Percentiles rank a stretch among this genome's conserved stretches.
Conservation (phyloP, 2,329 filamentous ascomycete species). For the Fusarium tjaetaba region DNA sequence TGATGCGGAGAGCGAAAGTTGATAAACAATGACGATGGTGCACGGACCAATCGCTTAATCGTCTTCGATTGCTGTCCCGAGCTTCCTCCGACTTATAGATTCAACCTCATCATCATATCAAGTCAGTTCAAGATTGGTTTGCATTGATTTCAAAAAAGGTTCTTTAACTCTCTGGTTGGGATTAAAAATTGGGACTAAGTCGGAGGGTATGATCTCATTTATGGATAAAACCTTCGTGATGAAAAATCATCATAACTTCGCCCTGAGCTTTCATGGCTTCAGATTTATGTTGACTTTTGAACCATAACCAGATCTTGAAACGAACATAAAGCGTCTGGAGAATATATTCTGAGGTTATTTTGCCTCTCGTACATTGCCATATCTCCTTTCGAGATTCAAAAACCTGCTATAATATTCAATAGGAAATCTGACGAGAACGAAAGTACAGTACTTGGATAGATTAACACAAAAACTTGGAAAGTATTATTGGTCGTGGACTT, state of each 20-base stretch:
- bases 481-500: not conserved
- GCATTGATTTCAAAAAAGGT: not conserved
- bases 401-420: no score
- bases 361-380: no score
- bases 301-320: not conserved
- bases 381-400: not conserved
- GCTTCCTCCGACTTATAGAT: slow-evolving; percentile 3
- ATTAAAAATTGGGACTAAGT: not conserved
- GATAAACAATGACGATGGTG: slow-evolving; percentile 21
- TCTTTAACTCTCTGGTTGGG: not conserved
- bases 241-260: not conserved
- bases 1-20: not conserved
- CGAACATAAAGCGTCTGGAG: not conserved
- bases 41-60: slow-evolving; percentile 19
- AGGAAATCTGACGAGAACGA: not conserved
- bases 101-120: not conserved
- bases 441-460: not conserved
- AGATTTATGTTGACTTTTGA: not conserved
- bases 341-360: no score
- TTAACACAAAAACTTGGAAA: not conserved
- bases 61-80: not conserved
- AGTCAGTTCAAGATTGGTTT: not conserved
- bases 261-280: not conserved
- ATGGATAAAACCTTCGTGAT: not conserved
- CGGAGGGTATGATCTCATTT: not conserved